Base-by-base conservation (phyloP, 208 protist genomes). In the Pavlovales sp. region DNA sequence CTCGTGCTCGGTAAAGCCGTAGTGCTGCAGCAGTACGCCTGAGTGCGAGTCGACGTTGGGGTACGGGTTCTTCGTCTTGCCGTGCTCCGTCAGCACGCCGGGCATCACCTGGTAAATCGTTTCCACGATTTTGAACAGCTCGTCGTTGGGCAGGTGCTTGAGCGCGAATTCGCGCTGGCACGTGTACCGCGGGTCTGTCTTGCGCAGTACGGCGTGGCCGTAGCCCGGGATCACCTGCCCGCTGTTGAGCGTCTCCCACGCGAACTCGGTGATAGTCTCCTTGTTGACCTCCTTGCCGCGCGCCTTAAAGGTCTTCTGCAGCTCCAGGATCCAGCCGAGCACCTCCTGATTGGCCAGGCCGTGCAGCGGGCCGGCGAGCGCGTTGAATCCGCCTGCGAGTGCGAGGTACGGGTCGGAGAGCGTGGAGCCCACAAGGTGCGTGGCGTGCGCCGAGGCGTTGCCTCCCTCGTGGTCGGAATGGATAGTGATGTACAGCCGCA, bases 321-420 rank as follows among this genome's bases (percentile, higher is more conserved):
- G 75, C 30, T 88, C 38, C 1, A 91, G 90, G 44, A 96, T 86
- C 91, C 93, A 97, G 22, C 90, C 91, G 44, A 99, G 96, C 44
- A 98, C 96, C 94, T 99, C 97, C 94, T 99, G 98, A 93, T 98
- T 98, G 84, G 97, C 97, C 37, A 98, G 94, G 84, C 98, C 97
- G 93, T 99, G 97, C 76, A 99, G 94, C 79, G 98, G 97, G 34
- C 98, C 98, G 67, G 98, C 98, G 20, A 87, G 83, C 37, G 83
- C 66, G 66, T 87, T 79, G 42, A 86, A 37, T 11, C 32, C 67
- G 75, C 57, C 71, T 0, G 71, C 84, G 89, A 98, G 95, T 80
- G 97, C 95, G 38, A 98, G 94, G 94, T 99, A 99, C 47, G 97
- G 97, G 93, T 99, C 98, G 76, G 96, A 97, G 26, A 99, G 96